Evolutionary conservation across 192 early-diverging fungal species (phyloP), one percentile per base, ranked within the genome.

Genomic region (Lunasporangiospora selenospora): DNA sequence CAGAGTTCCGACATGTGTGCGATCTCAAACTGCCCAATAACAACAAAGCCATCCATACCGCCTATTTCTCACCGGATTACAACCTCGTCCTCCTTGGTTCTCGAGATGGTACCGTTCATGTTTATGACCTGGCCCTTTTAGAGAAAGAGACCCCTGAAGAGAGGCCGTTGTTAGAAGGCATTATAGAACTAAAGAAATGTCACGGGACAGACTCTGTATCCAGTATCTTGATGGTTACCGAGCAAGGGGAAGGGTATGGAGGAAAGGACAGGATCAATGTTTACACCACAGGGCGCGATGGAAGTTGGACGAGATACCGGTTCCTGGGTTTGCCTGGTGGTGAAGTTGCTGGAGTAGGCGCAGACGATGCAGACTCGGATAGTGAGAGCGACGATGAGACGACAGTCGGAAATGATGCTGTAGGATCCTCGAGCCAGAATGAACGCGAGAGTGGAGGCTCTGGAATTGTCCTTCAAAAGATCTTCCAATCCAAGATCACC

Each of bases 221-320:
- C 9, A 73, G 69, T 29, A 63, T 73, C 18, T 27, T 73, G 42
- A 58, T 73, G 69, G 49, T 73, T 29, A 73, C 69, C 10, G 60
- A 73, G n/a, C 24, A 11, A 30, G 61, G 61, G 3, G 69, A 73
- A 31, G 69, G 44, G 8, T 39, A 49, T 8, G 47, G 57, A 33
- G 54, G 63, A 5, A 67, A 64, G 16, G 64, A 82, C 43, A 62
- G 79, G 12, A 58, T 88, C 27, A 63, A 55, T 5, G 78, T 90
- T 16, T 84, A 79, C 47, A 85, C 83, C 2, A 82, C 85, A 6
- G 90, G 90, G 7, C 77, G 90, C 19, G 88, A 91, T 75, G 90
- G 90, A 1, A 71, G 77, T 21, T 90, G 82, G 65, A 79, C 61
- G 10, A 78, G 83, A 26, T 83, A 83, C 56, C 71, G 78, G 3